Evolutionary conservation across 78 protist species (phyloP).

Genomic region (Dictyostelium brefeldianum): DNA sequence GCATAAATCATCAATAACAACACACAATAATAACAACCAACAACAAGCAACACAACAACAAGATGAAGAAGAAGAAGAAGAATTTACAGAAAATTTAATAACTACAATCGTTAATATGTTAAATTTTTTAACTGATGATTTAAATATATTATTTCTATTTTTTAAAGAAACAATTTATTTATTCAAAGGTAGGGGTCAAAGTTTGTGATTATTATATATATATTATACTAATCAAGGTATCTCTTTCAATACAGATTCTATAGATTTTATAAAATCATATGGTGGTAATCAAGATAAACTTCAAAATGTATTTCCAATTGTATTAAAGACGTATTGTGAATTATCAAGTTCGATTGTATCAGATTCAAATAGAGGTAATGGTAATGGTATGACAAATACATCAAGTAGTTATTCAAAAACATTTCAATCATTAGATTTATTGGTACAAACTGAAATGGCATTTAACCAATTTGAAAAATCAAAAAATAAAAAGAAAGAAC

Average conservation of each 20-base stretch:
- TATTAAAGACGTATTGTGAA: slow-evolving; percentile 36
- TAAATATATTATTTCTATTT: slow-evolving; percentile 7
- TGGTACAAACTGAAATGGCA: slow-evolving; percentile 24
- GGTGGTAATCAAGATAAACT: neutral
- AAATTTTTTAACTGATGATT: neutral
- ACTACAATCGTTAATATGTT: neutral
- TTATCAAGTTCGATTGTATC: neutral
- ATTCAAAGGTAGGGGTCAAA: slow-evolving; percentile 20
- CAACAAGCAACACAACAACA: neutral
- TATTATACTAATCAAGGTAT: neutral
- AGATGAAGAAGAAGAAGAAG: neutral
- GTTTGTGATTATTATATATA: no score
- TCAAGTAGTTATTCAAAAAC: slow-evolving; percentile 22
- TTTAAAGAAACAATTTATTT: slow-evolving; percentile 32
- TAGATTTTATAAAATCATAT: slow-evolving; percentile 7
- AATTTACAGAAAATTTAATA: slow-evolving; percentile 15
- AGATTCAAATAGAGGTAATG: neutral
- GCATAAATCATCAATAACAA: neutral
- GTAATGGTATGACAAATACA: neutral
- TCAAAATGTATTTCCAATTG: slow-evolving; percentile 2
- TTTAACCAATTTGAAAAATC: neutral
- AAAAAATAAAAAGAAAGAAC: neutral
- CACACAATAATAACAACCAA: no score
- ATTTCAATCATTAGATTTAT: slow-evolving; percentile 18
- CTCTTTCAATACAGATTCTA: neutral